Evolutionary conservation across 2,329 filamentous ascomycete genomes (phyloP).

Genomic region (Trichophyton verrucosum): DNA sequence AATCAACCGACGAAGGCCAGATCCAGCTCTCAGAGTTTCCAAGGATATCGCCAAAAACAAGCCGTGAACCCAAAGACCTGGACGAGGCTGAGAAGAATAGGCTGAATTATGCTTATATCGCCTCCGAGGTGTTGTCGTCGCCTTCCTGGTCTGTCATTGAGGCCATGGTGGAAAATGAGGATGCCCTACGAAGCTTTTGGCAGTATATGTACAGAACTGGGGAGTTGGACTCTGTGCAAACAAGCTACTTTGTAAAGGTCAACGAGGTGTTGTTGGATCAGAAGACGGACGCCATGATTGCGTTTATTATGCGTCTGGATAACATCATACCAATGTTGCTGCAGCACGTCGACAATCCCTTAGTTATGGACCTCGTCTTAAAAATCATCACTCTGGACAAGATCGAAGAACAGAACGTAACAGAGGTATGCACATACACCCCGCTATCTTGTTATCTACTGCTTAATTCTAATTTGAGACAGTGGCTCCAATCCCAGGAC

Average conservation of each 20-base stretch:
- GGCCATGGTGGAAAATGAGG: constrained; percentile 72
- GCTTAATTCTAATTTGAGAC: constrained; percentile 3
- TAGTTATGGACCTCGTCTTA: constrained; percentile 93
- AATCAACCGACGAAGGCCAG: constrained; percentile 29
- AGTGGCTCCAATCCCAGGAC: constrained; percentile 88
- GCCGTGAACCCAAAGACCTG: constrained; percentile 31
- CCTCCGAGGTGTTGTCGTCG: constrained; percentile 84
- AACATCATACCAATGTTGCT: constrained; percentile 74
- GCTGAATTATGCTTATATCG: constrained; percentile 84
- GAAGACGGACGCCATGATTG: constrained; percentile 95
- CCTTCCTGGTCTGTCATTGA: constrained; percentile 97
- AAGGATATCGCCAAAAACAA: constrained; percentile 21
- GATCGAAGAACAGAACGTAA: constrained; percentile 80
- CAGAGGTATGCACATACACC: constrained; percentile 54
- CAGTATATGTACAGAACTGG: constrained; percentile 71
- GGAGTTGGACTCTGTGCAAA: constrained; percentile 82
- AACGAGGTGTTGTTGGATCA: constrained; percentile 96
- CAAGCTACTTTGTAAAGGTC: constrained; percentile 96
- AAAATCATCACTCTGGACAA: constrained; percentile 97
- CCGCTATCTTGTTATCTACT: background rate
- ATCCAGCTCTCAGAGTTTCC: constrained; percentile 34
- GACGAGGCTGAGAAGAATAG: constrained; percentile 83
- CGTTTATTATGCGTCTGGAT: constrained; percentile 72
- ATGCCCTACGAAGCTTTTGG: constrained; percentile 77
- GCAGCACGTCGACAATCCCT: constrained; percentile 88